Percentiles rank a stretch among this genome's conserved stretches.
Conservation (phyloP, 2,329 filamentous ascomycete genomes). For the Ascochyta rabiei region DNA sequence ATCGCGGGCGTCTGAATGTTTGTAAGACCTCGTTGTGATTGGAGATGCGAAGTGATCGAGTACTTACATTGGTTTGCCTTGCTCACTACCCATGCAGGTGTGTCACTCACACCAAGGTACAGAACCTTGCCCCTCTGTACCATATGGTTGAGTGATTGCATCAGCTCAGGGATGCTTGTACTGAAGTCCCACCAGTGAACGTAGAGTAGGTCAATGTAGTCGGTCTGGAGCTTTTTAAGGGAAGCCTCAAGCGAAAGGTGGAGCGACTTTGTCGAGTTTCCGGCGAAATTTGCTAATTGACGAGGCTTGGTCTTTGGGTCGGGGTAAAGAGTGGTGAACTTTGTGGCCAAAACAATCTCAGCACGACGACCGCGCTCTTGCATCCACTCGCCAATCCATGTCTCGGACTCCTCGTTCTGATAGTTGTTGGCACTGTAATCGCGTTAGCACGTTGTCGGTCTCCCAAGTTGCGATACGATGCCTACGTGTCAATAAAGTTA, state of each 20-base stretch:
- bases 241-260: constrained; percentile 47
- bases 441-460: not conserved
- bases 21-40: not conserved
- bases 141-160: constrained; percentile 46
- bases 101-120: constrained; percentile 48
- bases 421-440: constrained; percentile 54
- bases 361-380: constrained; percentile 52
- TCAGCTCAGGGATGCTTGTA: constrained; percentile 46
- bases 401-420: constrained; percentile 56
- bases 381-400: constrained; percentile 60
- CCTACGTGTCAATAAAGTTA: constrained; percentile 59
- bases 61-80: constrained; percentile 54
- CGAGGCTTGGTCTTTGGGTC: constrained; percentile 33
- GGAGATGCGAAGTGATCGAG: not conserved
- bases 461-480: not conserved
- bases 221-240: constrained; percentile 51
- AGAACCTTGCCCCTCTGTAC: constrained; percentile 47
- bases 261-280: constrained; percentile 50
- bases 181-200: constrained; percentile 52
- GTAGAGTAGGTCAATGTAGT: constrained; percentile 50
- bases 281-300: constrained; percentile 50
- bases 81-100: constrained; percentile 51
- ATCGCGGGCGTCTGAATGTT: constrained; percentile 57
- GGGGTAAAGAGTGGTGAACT: constrained; percentile 52
- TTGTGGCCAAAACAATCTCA: constrained; percentile 62